Conservation (phyloP, 129 eudicot genomes). For the Oenanthe sinensis region DNA sequence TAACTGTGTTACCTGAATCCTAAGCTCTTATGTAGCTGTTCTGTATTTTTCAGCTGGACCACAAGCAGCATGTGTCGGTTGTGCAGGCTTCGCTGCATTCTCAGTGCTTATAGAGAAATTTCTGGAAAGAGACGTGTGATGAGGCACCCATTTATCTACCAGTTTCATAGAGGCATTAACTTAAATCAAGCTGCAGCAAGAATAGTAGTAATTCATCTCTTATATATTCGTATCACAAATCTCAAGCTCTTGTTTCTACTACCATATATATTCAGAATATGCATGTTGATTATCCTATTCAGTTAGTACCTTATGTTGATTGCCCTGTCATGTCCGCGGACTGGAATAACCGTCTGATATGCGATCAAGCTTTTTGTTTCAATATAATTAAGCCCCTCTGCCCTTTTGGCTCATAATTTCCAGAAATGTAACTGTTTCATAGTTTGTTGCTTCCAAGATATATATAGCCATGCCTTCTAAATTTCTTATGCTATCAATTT, state of each 20-base stretch:
- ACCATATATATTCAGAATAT: not conserved
- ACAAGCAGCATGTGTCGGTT: constrained; percentile 76
- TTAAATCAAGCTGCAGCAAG: constrained; percentile 1
- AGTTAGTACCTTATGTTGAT: not conserved
- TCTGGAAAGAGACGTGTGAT: not conserved
- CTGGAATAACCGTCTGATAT: not conserved
- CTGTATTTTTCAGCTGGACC: constrained; percentile 52
- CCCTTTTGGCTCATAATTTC: not conserved
- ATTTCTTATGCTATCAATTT: not conserved
- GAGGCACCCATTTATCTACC: not conserved
- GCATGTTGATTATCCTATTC: not conserved
- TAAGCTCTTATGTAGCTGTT: not conserved
- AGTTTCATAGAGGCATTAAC: not conserved
- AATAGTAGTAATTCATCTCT: not conserved
- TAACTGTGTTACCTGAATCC: not conserved
- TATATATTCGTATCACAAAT: not conserved
- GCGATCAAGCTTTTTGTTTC: not conserved
- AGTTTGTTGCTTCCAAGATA: not conserved
- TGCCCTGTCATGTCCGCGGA: not conserved
- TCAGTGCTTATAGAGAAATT: constrained; percentile 88
- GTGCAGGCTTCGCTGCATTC: constrained; percentile 97
- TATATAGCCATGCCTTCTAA: not conserved
- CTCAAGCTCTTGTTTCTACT: not conserved
- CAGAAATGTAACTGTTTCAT: not conserved
- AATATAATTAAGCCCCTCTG: not conserved